Base-by-base conservation (phyloP, 371 early-diverging fungal species). In the Zancudomyces culisetae region DNA sequence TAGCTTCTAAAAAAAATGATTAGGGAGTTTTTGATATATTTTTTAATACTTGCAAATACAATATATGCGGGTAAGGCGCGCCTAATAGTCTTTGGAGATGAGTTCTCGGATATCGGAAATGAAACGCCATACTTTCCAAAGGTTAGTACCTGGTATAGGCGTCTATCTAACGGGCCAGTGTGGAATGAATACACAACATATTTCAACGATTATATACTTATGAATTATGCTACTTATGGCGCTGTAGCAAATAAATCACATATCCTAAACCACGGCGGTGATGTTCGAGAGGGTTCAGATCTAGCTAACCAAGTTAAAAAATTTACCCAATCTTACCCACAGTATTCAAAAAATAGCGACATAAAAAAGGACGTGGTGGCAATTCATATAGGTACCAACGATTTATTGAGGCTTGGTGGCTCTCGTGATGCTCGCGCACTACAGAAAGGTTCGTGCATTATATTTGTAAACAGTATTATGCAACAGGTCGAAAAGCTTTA, bases 181-280 rank as follows among this genome's bases (percentile, higher is more conserved):
- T 59, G 59, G 59, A 59, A 59, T 35, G 59, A 59, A 45, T 59
- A 52, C 52, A 42, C 51, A 8, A 28, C 49, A 26, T 42, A 49
- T 23, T 42, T 27, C 10, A 54, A 55, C 2, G 49, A 59, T 48
- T 49, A 50, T 29, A 59, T 55, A 0, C 47, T 59, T 27, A 54
- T 48, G n/a, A 59, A 54, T 48, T 54, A 42, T 49, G 59, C 59
- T 21, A 45, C 28, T 50, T 41, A 45, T 1, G 48, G 42, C 24
- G 48, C 55, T 1, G 41, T 41, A 12, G 29, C 51, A 0, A 22
- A 40, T 43, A 45, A 50, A 29, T 22, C 15, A 15, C 15, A 35
- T 15, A 35, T 15, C 6, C 6, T 15, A 10, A 35, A 6, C 35
- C 6, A 35, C 35, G 15, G 35, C 10, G 6, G 15, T 15, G 6